Evolutionary conservation across 192 early-diverging fungal genomes (phyloP), one percentile per base, ranked within the genome.

Genomic region (Linnemannia zychae): DNA sequence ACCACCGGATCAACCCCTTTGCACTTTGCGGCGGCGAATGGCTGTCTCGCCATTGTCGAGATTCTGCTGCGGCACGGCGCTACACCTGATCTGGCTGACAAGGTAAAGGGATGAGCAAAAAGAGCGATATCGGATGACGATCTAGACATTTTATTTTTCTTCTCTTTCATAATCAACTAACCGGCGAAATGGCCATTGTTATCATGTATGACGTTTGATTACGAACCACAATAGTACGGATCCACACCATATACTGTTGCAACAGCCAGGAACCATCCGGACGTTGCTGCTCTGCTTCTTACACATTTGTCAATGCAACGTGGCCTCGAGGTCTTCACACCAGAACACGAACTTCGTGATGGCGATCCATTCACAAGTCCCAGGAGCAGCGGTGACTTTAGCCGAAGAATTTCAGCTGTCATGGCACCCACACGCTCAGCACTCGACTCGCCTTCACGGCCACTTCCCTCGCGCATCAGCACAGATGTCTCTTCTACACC

Each of bases 21-120:
- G 73, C 97, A 98, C 77, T 93, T 95, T 87, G 96, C 96, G 6
- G 93, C 94, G 47, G 96, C 96, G 20, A 94, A 94, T 71, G 93
- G 94, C 0, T 94, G 92, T 76, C 75, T 88, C 1, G 87, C 88
- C 15, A 91, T 93, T 57, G 89, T 93, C 0, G 90, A 93, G 38
- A 77, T 91, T 22, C 87, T 97, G 34, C 80, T 98, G 44, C 77
- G 87, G 47, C 87, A 91, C 52, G 92, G 93, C 34, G 95, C 94
- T 12, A 84, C 78, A 7, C 74, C 88, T 22, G 90, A 95, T n/a
- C 67, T 92, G 16, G 88, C 84, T 65, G 94, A 95, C 73, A 92
- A 92, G 77, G 82, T 49, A 75, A 78, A 53, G 7, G 0, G 57
- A 63, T 57, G 57, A 31, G 15, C 24, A 63, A 22, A 60, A 31